These are phyloP conservation scores for Aphanomyces astaci DNA, from an alignment of 352 stramenopile genomes.

Conservation along the genomic window DNA sequence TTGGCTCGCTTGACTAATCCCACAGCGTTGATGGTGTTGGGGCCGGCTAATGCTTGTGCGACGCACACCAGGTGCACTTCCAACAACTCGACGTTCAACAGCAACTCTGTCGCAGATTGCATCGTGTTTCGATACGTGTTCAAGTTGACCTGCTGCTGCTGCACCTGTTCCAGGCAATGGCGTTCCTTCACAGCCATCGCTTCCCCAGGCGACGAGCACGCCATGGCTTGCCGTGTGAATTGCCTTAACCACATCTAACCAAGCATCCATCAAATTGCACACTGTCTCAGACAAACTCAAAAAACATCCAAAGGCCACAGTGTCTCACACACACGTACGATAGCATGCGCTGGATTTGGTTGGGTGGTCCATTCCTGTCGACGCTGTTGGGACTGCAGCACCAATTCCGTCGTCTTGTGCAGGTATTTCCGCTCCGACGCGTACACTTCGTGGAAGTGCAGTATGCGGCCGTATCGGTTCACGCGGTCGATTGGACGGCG, in stretches of 20 bases:
- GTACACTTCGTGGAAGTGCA: slow-evolving; percentile 36
- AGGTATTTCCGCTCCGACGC: slow-evolving; percentile 25
- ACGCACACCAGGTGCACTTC: background rate
- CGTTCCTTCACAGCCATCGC: slow-evolving; percentile 1
- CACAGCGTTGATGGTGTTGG: background rate
- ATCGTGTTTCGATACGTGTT: slow-evolving; percentile 11
- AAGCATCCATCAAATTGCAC: slow-evolving; percentile 2
- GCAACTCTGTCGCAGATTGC: too few relatives aligned
- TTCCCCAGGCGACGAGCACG: background rate
- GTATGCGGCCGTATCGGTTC: slow-evolving; percentile 37
- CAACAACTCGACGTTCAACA: background rate
- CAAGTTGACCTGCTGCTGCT: background rate
- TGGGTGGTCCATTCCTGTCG: too few relatives aligned
- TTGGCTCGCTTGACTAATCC: background rate
- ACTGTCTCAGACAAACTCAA: background rate
- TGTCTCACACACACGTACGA: background rate
- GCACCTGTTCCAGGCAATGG: background rate
- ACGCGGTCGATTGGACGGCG: slow-evolving; percentile 36
- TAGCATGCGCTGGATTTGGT: too few relatives aligned
- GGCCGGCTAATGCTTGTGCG: background rate
- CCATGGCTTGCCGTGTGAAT: slow-evolving; percentile 25
- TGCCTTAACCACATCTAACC: slow-evolving; percentile 18
- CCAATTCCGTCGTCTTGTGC: background rate
- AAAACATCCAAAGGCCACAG: slow-evolving; percentile 20
- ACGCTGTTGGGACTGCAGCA: too few relatives aligned